These are phyloP conservation scores for Casuarina cunninghamiana DNA, from an alignment of 306 rosid genomes.

Conservation along the genomic window DNA sequence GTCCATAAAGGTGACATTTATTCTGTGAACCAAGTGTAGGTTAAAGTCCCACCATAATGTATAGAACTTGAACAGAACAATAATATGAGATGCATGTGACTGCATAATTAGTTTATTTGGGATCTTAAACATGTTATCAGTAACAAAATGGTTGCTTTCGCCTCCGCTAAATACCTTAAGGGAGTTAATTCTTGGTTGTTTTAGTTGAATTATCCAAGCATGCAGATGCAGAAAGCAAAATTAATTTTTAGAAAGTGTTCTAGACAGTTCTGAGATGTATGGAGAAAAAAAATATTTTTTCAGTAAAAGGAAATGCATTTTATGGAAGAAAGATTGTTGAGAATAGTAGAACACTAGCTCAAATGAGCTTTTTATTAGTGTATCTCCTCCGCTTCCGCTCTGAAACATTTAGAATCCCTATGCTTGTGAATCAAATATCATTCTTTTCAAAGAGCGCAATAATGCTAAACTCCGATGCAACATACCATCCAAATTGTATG, in stretches of 20 bases:
- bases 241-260: neutral
- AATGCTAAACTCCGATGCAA: conserved; percentile 2
- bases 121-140: neutral
- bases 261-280: neutral
- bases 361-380: neutral
- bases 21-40: neutral
- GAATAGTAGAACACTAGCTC: no score
- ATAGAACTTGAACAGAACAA: neutral
- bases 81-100: neutral
- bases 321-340: neutral
- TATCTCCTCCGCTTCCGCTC: neutral
- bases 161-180: neutral
- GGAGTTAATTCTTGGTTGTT: neutral
- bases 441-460: neutral
- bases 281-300: neutral
- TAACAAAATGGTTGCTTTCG: neutral
- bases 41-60: neutral
- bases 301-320: neutral
- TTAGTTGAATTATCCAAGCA: neutral
- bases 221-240: neutral
- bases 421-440: neutral
- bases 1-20: neutral
- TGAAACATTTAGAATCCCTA: neutral
- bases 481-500: conserved; percentile 3
- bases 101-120: neutral